Evolutionary conservation across 139 green algal genomes (phyloP).

Genomic region (Micromonas pusilla): DNA sequence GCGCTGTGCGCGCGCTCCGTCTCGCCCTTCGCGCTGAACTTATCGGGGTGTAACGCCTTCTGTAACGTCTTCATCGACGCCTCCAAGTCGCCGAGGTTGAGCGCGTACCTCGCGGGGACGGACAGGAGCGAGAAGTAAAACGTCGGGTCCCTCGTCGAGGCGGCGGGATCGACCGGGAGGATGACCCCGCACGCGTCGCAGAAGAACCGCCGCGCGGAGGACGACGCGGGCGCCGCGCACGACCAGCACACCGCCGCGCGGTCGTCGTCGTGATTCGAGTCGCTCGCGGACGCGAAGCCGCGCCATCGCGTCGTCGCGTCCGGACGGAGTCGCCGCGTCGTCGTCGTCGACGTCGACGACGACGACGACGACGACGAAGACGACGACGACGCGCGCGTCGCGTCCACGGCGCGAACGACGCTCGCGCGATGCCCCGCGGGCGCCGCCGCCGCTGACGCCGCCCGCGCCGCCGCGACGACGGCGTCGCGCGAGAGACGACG

Average conservation of each 20-base stretch:
- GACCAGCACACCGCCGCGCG: neutral
- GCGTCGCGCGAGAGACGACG: too few relatives aligned
- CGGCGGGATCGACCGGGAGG: neutral
- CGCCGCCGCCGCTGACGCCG: too few relatives aligned
- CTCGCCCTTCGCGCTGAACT: neutral
- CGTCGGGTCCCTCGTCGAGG: neutral
- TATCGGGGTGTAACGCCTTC: conserved; percentile 16
- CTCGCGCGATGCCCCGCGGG: too few relatives aligned
- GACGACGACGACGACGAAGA: neutral
- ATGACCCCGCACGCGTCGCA: neutral
- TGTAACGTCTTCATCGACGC: conserved; percentile 12
- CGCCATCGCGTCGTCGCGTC: neutral
- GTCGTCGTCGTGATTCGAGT: neutral
- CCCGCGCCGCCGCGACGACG: too few relatives aligned
- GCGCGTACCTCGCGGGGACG: neutral
- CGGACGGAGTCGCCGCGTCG: neutral
- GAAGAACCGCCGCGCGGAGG: neutral
- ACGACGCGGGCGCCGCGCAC: neutral
- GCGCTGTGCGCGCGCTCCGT: neutral
- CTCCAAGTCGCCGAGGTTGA: neutral
- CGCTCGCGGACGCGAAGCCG: neutral
- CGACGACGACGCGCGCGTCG: neutral
- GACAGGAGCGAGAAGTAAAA: neutral
- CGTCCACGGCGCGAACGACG: neutral
- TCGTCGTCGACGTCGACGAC: neutral